Base-by-base conservation (phyloP, 2,329 filamentous ascomycete genomes). In the Aspergillus candidus region DNA sequence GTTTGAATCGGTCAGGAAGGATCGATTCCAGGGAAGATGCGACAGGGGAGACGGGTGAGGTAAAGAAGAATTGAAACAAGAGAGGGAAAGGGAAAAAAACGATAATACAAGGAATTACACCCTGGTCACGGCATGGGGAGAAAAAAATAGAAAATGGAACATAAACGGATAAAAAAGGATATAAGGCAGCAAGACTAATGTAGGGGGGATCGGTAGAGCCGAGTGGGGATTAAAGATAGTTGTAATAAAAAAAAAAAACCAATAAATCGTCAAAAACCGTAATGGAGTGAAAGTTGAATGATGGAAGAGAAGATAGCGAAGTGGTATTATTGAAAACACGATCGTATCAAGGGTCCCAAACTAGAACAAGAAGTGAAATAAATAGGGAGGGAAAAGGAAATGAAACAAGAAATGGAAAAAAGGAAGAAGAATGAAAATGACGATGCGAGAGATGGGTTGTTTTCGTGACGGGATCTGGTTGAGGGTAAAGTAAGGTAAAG, bases 401-500 rank as follows among this genome's bases (percentile, higher is more conserved):
- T 35, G 11, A 27, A 29, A 11, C 37, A 6, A 41, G 12, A 15
- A 22, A n/a, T 6, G 36, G 27, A 22, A 27, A 34, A 35, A 33
- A 36, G 39, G 38, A 40, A 32, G 17, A 54, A 52, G 41, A 46
- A 50, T 47, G 42, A 52, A 54, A 51, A 56, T 44, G 51, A 54
- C 48, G 22, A 22, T 22, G 22, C 2, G 22, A 22, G 7, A n/a
- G n/a, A n/a, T n/a, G n/a, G n/a, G n/a, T n/a, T n/a, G 18, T 22
- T 22, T 6, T 22, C 18, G 18, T 22, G 6, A 22, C 18, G 15
- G 6, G 18, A 22, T 22, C 4, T 22, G 18, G 18, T 18, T 27
- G 6, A 27, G 7, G 22, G 22, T 27, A 27, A 27, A 27, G 22
- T 27, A 27, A 27, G 22, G 22, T 27, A 27, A 27, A 27, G 22